These are phyloP conservation scores for Mycena rebaudengoi DNA, from an alignment of 768 basidiomycete genomes.

Conservation along the genomic window DNA sequence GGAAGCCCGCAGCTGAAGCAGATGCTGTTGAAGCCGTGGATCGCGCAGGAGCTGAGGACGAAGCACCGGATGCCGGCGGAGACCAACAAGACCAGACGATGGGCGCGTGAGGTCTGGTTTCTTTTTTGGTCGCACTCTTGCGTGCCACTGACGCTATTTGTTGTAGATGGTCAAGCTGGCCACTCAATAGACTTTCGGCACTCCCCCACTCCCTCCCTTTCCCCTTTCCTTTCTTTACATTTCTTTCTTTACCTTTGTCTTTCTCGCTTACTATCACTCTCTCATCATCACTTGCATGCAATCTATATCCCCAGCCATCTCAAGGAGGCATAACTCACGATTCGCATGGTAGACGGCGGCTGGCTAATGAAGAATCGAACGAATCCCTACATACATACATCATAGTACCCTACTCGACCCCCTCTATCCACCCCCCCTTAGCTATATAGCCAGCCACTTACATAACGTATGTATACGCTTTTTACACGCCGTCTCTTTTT, in stretches of 20 bases:
- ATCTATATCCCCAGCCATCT: slow-evolving; percentile 49
- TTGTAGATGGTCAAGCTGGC: slow-evolving; percentile 85
- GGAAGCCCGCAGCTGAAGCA: slow-evolving; percentile 79
- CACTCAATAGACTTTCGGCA: slow-evolving; percentile 69
- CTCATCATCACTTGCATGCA: slow-evolving; percentile 59
- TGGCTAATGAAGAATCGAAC: too few species aligned
- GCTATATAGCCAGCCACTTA: too few species aligned
- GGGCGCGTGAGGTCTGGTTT: slow-evolving; percentile 86
- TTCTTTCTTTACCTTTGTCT: slow-evolving; percentile 34
- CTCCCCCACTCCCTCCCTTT: slow-evolving; percentile 12
- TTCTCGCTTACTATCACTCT: slow-evolving; percentile 41
- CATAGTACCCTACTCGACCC: too few species aligned
- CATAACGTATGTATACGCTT: too few species aligned
- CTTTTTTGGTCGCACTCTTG: background rate
- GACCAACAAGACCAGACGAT: slow-evolving; percentile 89
- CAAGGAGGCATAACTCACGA: slow-evolving; percentile 33
- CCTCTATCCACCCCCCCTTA: too few species aligned
- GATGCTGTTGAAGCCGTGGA: slow-evolving; percentile 80
- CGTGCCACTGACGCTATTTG: background rate
- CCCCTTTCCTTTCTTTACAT: slow-evolving; percentile 28
- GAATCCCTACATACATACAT: too few species aligned
- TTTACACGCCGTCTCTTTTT: too few species aligned
- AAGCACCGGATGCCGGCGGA: slow-evolving; percentile 79
- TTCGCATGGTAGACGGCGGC: slow-evolving; percentile 30
- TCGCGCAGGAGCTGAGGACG: slow-evolving; percentile 74